Evolutionary conservation across 495 filamentous ascomycete species (phyloP), one percentile per base, ranked within the genome.

Genomic region (Penicillium paradoxum): DNA sequence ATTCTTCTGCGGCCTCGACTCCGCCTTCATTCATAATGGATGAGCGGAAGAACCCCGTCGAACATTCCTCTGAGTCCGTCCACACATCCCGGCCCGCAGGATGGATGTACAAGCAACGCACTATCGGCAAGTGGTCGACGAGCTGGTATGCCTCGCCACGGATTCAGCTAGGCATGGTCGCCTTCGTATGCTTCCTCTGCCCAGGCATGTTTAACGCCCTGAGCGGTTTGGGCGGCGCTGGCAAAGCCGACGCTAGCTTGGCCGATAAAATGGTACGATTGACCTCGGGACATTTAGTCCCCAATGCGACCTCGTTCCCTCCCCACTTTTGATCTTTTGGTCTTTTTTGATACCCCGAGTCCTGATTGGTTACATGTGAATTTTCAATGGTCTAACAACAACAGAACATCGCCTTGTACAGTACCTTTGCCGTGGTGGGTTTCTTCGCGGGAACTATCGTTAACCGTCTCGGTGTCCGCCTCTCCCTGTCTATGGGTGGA

Each of bases 151-250:
- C 87, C 56, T 89, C 85, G 39, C 88, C 88, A n/a, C 78, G 77
- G 54, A 63, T 72, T 41, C 75, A 78, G 63, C 58, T 78, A 27
- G 62, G 64, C 25, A 63, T 78, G 53, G 72, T 78, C 25, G 66
- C 74, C 40, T 73, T 78, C 45, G 88, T 91, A 38, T 95, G 89
- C 67, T 92, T 93, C 77, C 66, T 93, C 55, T 92, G 89, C 63
- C 89, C 89, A 13, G 87, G 87, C 66, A 83, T 82, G 80, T 92
- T 87, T 74, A 93, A 92, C 64, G 88, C 79, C 14, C 62, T 82
- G 36, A 65, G 65, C 51, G 79, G 79, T 34, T 64, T 82, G 29
- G 79, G 79, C 34, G 79, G 79, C 32, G 79, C 70, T 52, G 79
- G 79, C 44, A 73, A 77, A 51, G 42, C 74, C 8, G 67, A 76